Conservation (phyloP, 2,329 filamentous ascomycete species). For the Aspergillus brunneoviolaceus region DNA sequence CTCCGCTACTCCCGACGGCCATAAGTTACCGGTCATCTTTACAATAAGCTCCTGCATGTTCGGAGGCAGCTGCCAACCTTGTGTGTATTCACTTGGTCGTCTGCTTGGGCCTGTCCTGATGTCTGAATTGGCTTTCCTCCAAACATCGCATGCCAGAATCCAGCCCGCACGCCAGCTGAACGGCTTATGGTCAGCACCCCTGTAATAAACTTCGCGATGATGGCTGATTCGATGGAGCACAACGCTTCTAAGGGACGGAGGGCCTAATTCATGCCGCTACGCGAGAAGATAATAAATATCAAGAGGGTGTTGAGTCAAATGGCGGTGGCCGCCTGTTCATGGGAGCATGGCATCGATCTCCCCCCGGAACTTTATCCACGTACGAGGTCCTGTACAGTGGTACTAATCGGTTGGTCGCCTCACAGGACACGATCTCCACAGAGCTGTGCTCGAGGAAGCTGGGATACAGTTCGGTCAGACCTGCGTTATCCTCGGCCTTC, state of each 20-base stretch:
- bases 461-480: too few species aligned
- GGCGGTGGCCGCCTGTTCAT: constrained; percentile 89
- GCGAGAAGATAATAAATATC: constrained; percentile 40
- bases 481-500: too few species aligned
- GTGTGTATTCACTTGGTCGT: constrained; percentile 67
- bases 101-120: constrained; percentile 55
- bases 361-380: too few species aligned
- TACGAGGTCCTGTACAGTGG: constrained; percentile 53
- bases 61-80: constrained; percentile 77
- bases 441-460: too few species aligned
- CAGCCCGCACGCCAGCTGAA: constrained; percentile 50
- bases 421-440: too few species aligned
- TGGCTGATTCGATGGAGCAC: constrained; percentile 30
- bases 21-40: constrained; percentile 45
- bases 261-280: neutral
- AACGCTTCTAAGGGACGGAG: constrained; percentile 7
- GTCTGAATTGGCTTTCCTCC: constrained; percentile 63
- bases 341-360: constrained; percentile 66
- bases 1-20: constrained; percentile 69
- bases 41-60: constrained; percentile 87
- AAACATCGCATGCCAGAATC: constrained; percentile 78
- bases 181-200: constrained; percentile 15
- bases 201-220: constrained; percentile 36
- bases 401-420: too few species aligned
- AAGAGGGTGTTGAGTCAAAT: constrained; percentile 37